Conservation (phyloP, 805 yeast species). For the Suhomyces xylopsoci region DNA sequence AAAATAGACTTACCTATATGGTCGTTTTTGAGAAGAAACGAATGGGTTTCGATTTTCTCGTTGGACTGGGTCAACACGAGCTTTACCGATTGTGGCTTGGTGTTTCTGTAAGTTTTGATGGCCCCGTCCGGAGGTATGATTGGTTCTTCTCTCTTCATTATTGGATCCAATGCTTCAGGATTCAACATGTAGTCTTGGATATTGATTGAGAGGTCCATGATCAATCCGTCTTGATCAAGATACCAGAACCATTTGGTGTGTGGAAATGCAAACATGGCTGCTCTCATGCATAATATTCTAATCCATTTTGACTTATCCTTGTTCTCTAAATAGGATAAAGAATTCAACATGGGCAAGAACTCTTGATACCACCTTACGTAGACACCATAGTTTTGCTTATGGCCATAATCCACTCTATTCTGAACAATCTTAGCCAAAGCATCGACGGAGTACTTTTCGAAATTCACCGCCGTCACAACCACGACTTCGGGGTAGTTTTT, state of each 20-base stretch:
- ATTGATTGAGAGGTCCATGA: constrained; percentile 67
- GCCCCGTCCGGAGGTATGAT: constrained; percentile 66
- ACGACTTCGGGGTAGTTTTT: constrained; percentile 60
- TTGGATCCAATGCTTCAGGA: constrained; percentile 58
- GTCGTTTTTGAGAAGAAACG: constrained; percentile 71
- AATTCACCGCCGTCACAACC: constrained; percentile 77
- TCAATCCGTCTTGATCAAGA: constrained; percentile 71
- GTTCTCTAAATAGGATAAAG: constrained; percentile 38
- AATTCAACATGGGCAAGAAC: constrained; percentile 58
- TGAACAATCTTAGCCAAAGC: constrained; percentile 70
- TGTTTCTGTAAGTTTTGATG: constrained; percentile 64
- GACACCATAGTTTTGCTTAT: constrained; percentile 73
- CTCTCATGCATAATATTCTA: constrained; percentile 61
- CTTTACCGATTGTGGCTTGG: constrained; percentile 51
- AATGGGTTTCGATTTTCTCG: constrained; percentile 59
- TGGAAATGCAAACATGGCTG: constrained; percentile 94
- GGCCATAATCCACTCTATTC: constrained; percentile 87
- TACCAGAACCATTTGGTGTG: constrained; percentile 89
- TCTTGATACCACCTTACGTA: constrained; percentile 86
- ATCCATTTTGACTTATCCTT: constrained; percentile 57
- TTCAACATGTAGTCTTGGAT: constrained; percentile 57
- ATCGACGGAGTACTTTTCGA: constrained; percentile 56
- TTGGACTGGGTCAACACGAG: constrained; percentile 70
- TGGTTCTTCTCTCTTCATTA: constrained; percentile 68
- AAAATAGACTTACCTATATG: constrained; percentile 61